Conservation (phyloP, 2,329 filamentous ascomycete species). For the Lachnum nothofagi region DNA sequence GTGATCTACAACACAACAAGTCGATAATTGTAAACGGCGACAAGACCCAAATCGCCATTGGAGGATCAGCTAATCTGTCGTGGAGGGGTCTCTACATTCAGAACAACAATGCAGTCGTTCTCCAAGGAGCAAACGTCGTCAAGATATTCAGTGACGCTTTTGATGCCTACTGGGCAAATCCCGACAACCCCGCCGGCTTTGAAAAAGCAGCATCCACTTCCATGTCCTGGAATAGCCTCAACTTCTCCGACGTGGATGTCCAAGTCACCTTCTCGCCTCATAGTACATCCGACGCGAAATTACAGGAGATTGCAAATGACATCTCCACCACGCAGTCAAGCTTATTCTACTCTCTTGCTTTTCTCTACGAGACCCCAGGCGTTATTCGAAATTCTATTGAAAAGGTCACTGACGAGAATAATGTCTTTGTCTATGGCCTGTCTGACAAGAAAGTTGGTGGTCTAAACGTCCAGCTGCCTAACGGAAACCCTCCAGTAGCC, state of each 20-base stretch:
- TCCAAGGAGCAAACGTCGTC: constrained; percentile 16
- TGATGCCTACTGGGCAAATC: constrained; percentile 19
- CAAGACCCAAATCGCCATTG: constrained; percentile 20
- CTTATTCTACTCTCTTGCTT: constrained; percentile 25
- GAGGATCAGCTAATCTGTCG: constrained; percentile 22
- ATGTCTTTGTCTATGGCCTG: constrained; percentile 23
- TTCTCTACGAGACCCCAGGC: constrained; percentile 21
- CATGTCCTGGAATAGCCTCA: constrained; percentile 18
- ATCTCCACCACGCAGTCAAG: constrained; percentile 16
- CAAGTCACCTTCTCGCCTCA: constrained; percentile 24
- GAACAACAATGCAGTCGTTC: constrained; percentile 19
- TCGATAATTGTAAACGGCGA: constrained; percentile 18
- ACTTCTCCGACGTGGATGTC: constrained; percentile 15
- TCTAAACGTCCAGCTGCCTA: constrained; percentile 13
- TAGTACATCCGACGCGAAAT: constrained; percentile 16
- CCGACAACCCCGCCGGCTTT: constrained; percentile 18
- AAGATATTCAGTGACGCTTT: constrained; percentile 17
- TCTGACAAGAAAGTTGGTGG: constrained; percentile 23
- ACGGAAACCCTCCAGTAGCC: constrained; percentile 24
- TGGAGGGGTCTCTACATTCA: constrained; percentile 23
- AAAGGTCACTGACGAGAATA: constrained; percentile 16
- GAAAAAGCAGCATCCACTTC: constrained; percentile 14
- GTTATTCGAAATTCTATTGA: constrained; percentile 21
- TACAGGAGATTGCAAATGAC: constrained; percentile 18
- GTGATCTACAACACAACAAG: constrained; percentile 22